Conservation (phyloP, 1,284 basidiomycete genomes). For the Ceratobasidium sp. region DNA sequence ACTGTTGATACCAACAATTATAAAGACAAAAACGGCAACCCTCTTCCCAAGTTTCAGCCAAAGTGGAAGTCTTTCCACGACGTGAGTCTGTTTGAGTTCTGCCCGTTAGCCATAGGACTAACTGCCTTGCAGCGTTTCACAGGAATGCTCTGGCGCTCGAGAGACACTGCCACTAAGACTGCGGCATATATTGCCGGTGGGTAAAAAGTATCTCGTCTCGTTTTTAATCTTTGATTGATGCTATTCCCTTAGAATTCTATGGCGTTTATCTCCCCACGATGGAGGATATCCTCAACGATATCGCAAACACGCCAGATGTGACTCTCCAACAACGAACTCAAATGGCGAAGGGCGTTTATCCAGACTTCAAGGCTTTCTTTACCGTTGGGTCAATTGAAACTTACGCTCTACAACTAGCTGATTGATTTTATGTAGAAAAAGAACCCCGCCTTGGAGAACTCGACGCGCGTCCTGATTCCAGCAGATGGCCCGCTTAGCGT, state of each 20-base stretch:
- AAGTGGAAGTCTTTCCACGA: conserved; percentile 13
- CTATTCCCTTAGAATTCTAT: neutral
- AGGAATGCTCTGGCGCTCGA: neutral
- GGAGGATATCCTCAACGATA: neutral
- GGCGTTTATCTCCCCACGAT: neutral
- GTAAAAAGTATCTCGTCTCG: too few species aligned
- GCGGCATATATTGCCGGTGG: conserved; percentile 8
- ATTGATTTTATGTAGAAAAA: conserved; percentile 6
- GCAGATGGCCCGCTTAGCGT: neutral
- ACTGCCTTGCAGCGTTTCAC: conserved; percentile 6
- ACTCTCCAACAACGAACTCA: neutral
- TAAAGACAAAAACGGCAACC: conserved; percentile 19
- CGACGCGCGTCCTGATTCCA: neutral
- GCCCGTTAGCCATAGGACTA: neutral
- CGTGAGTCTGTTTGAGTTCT: neutral
- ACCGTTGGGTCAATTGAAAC: neutral
- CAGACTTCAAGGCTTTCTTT: conserved; percentile 13
- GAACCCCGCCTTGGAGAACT: neutral
- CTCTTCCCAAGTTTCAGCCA: conserved; percentile 12
- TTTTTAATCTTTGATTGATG: neutral
- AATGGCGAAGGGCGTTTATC: neutral
- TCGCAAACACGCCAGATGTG: neutral
- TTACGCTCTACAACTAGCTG: neutral
- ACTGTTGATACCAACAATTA: conserved; percentile 12
- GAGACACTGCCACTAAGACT: conserved; percentile 9